Evolutionary conservation across 1,139 yeast genomes (phyloP), one percentile per base, ranked within the genome.

Genomic region (Magnusiomyces paraingens): DNA sequence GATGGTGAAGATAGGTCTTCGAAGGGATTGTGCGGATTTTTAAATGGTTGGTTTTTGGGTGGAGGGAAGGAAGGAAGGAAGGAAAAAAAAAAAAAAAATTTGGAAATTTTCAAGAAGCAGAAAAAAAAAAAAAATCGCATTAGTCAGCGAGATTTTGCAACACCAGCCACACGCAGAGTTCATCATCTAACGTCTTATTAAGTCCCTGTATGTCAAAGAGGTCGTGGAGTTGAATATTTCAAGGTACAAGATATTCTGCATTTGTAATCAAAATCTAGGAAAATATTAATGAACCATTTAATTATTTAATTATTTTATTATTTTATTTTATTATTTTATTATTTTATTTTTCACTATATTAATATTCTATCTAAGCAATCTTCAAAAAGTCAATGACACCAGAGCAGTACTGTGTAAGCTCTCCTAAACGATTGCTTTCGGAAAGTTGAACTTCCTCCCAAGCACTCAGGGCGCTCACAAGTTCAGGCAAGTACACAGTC

Each of bases 321-420:
- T 4, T 26, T 26, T 5, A 26, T 26, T 26, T 4, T 26, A 26
- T 26, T 26, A 5, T 26, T 26, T 26, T 26, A 26, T 26, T 26
- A 26, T 4, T 26, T 26, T 5, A 26, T 26, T 26, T 4, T 26
- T 26, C 8, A 26, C 8, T 26, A 5, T 26, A 5, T 26, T 26
- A 5, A 26, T 26, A 26, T 26, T 26, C 4, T 26, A 26, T 41
- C 55, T 55, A 65, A 22, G 62, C 64, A 32, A 64, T 62, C 49
- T 73, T 58, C 49, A 90, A 73, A 63, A 87, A 84, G 60, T 76
- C 79, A 45, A 88, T 73, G 11, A 91, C 91, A 58, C 96, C 94
- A 1, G 94, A 77, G 67, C 96, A 88, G 70, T 84, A 90, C 66
- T 90, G 87, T 32, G 83, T 81, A 57, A 88, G 70, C 36, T 79